Conservation (phyloP, 2,329 filamentous ascomycete species). For the Hypoxylon sp. region DNA sequence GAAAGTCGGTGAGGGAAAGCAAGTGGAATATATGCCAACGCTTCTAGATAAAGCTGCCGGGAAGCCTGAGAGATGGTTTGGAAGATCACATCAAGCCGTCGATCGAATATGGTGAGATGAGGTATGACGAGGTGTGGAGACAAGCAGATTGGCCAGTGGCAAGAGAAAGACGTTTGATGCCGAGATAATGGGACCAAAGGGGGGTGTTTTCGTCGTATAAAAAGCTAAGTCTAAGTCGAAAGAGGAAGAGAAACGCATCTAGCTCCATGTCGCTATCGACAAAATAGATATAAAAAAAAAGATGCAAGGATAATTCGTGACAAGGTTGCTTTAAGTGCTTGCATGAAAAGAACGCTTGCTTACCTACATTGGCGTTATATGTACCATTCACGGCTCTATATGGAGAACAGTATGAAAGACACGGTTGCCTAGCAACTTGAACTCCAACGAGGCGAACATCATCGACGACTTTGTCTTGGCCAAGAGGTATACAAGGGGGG, state of each 20-base stretch:
- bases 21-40: conserved; percentile 58
- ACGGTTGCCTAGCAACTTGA: conserved; percentile 56
- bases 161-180: conserved; percentile 46
- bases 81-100: conserved; percentile 53
- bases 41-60: conserved; percentile 49
- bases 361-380: conserved; percentile 42
- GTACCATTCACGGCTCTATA: conserved; percentile 39
- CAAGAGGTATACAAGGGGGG: conserved; percentile 42
- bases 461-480: conserved; percentile 47
- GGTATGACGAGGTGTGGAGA: conserved; percentile 46
- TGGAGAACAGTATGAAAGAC: conserved; percentile 48
- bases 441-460: conserved; percentile 42
- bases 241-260: conserved; percentile 43
- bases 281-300: conserved; percentile 41
- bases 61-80: conserved; percentile 47
- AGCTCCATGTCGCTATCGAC: conserved; percentile 33
- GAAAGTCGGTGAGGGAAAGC: conserved; percentile 60
- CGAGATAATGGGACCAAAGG: conserved; percentile 48
- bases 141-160: conserved; percentile 43
- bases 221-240: conserved; percentile 39
- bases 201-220: conserved; percentile 38
- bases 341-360: conserved; percentile 53
- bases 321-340: conserved; percentile 55
- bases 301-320: conserved; percentile 42
- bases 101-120: conserved; percentile 50